A percentile compares a stretch with the other conserved stretches of the same genome.
Evolutionary conservation across 148 eudicot genomes (phyloP).

Genomic region (Rhododendron simsii): DNA sequence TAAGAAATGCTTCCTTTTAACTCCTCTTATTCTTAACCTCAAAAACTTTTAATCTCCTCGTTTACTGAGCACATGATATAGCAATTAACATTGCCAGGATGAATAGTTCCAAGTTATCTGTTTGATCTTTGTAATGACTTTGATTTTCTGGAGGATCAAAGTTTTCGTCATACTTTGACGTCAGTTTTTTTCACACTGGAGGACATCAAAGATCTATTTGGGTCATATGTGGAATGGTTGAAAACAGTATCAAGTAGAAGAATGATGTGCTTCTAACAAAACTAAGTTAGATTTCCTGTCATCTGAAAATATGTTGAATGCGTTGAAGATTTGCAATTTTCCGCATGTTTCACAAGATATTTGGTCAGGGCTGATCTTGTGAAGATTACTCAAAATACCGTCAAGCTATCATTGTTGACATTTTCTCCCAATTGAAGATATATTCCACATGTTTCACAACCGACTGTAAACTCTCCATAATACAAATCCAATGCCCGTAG

Average conservation of each 20-base stretch:
- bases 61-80: neutral
- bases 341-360: neutral
- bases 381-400: neutral
- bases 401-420: neutral
- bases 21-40: neutral
- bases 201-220: neutral
- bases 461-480: neutral
- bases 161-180: neutral
- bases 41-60: neutral
- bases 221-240: neutral
- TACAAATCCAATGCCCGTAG: neutral
- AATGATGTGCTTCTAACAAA: neutral
- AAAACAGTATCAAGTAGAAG: neutral
- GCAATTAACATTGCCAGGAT: neutral
- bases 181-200: neutral
- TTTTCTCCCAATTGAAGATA: neutral
- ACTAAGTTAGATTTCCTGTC: neutral
- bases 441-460: neutral
- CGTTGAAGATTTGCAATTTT: neutral
- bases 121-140: neutral
- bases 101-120: too few relatives aligned
- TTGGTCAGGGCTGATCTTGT: neutral
- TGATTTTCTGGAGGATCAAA: neutral
- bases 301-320: conserved; percentile 3
- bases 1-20: neutral